Percentiles rank a stretch among this genome's conserved stretches.
phyloP scores from a whole-genome alignment of 441 rosid species.

The Pelargonium australe region DNA sequence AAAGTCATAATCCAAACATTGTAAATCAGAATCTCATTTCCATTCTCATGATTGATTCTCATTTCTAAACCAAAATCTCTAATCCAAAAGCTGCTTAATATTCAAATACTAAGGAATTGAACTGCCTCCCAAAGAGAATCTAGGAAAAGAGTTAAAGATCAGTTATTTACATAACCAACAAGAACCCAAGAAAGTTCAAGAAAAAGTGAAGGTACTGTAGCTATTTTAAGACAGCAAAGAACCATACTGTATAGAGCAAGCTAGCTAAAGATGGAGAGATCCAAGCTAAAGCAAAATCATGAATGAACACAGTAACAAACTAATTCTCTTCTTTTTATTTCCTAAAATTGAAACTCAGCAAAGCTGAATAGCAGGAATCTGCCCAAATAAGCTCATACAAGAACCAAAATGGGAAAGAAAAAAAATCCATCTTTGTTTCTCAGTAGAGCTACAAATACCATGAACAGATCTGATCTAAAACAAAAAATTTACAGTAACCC shows the following conservation, averaged over 20 bases:
- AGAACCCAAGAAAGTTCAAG: no score
- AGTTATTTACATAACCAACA: neutral
- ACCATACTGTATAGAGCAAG: no score
- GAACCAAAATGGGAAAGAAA: neutral
- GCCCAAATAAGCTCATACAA: neutral
- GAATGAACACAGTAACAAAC: neutral
- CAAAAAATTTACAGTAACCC: neutral
- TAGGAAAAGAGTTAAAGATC: neutral
- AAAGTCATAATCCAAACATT: no score
- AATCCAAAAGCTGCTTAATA: no score
- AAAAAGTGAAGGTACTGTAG: no score
- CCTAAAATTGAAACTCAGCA: neutral
- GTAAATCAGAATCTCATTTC: no score
- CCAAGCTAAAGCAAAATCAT: no score
- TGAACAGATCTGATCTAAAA: constrained; percentile 2
- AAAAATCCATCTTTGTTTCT: neutral
- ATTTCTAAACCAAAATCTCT: no score
- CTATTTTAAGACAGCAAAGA: no score
- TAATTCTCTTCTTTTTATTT: neutral
- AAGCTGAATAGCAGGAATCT: neutral
- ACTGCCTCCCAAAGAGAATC: neutral
- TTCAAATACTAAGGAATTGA: neutral
- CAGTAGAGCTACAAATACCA: neutral
- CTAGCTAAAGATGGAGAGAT: no score
- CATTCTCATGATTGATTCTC: no score